Evolutionary conservation across 1,284 basidiomycete species (phyloP).

Genomic region (Ceratobasidium sp.): DNA sequence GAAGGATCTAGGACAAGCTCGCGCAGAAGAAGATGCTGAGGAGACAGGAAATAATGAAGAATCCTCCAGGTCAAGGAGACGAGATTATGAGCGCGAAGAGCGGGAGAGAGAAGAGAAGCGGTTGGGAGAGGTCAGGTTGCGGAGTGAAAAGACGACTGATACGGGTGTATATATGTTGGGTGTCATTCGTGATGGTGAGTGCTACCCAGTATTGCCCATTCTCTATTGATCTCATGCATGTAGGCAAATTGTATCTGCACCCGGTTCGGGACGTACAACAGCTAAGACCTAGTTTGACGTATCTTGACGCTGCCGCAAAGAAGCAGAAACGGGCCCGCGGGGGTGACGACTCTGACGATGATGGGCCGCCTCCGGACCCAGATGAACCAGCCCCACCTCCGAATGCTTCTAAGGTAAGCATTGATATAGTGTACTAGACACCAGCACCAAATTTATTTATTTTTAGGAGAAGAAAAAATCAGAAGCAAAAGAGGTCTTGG

Average conservation of each 20-base stretch:
- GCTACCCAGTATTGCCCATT: constrained; percentile 41
- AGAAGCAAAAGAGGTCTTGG: constrained; percentile 77
- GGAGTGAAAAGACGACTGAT: constrained; percentile 73
- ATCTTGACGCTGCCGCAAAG: constrained; percentile 74
- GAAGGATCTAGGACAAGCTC: constrained; percentile 71
- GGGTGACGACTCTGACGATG: constrained; percentile 57
- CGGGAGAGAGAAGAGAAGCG: constrained; percentile 49
- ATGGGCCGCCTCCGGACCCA: constrained; percentile 80
- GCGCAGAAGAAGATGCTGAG: constrained; percentile 66
- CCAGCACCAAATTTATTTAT: background rate
- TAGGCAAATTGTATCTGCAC: constrained; percentile 79
- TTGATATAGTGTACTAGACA: constrained; percentile 51
- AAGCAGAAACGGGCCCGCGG: constrained; percentile 61
- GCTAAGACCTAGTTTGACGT: constrained; percentile 78
- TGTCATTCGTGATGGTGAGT: constrained; percentile 72
- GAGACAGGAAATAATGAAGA: constrained; percentile 56
- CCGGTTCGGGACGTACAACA: constrained; percentile 80
- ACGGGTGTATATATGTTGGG: constrained; percentile 76
- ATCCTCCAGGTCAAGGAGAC: constrained; percentile 39
- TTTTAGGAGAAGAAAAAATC: constrained; percentile 59
- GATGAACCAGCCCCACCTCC: constrained; percentile 68
- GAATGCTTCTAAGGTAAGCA: constrained; percentile 60
- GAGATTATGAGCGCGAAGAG: constrained; percentile 41
- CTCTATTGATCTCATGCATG: constrained; percentile 15
- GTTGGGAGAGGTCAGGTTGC: constrained; percentile 72